A percentile compares a stretch with the other conserved stretches of the same genome.
Evolutionary conservation across 1,139 yeast species (phyloP).

Genomic region (Protomyces lactucae-debilis): DNA sequence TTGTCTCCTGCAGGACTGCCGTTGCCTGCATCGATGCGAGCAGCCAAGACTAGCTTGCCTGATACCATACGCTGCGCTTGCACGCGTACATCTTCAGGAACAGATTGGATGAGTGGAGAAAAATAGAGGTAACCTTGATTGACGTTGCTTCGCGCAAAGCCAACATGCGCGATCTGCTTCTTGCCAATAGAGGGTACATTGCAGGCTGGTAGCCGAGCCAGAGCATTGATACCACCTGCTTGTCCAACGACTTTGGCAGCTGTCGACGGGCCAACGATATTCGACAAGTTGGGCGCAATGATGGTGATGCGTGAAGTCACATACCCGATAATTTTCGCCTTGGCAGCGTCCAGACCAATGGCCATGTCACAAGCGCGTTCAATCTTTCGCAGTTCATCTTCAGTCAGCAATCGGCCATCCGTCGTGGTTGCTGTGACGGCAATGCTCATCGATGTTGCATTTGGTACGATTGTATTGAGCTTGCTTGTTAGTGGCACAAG

Average conservation of each 20-base stretch:
- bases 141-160: constrained; percentile 46
- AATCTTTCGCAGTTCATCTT: constrained; percentile 44
- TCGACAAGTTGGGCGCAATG: constrained; percentile 77
- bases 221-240: constrained; percentile 64
- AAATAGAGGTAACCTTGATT: constrained; percentile 56
- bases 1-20: constrained; percentile 48
- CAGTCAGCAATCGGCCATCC: constrained; percentile 40
- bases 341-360: constrained; percentile 46
- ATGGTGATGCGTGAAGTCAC: constrained; percentile 54
- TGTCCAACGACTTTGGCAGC: constrained; percentile 70
- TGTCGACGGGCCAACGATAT: constrained; percentile 65
- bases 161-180: constrained; percentile 49
- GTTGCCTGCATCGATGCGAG: constrained; percentile 64
- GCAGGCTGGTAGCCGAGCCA: constrained; percentile 74
- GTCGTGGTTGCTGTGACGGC: constrained; percentile 65
- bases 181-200: constrained; percentile 77
- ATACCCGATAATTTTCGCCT: constrained; percentile 48
- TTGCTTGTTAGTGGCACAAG: constrained; percentile 14
- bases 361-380: constrained; percentile 49
- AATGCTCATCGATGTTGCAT: constrained; percentile 65
- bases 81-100: constrained; percentile 56
- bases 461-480: constrained; percentile 37
- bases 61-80: constrained; percentile 75
- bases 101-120: constrained; percentile 40
- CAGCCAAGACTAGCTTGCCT: constrained; percentile 75